Conservation (phyloP, 495 filamentous ascomycete species). For the Neurospora sp. region DNA sequence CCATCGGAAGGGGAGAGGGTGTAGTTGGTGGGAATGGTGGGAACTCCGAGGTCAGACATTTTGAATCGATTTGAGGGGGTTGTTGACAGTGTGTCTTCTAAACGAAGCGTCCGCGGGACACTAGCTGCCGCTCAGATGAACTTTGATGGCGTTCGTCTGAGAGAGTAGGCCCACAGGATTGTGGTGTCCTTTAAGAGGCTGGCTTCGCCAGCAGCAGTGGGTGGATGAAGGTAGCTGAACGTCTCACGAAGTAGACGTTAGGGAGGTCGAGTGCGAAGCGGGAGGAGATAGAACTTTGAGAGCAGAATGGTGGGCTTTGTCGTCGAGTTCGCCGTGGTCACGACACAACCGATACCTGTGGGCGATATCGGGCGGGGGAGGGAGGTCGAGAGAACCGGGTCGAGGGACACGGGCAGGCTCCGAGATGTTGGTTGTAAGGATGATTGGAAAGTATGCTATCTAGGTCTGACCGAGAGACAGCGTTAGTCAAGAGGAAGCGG, state of each 20-base stretch:
- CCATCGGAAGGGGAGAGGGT: slow-evolving; percentile 70
- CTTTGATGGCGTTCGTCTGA: slow-evolving; percentile 74
- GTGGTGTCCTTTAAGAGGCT: slow-evolving; percentile 37
- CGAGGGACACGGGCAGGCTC: slow-evolving; percentile 1
- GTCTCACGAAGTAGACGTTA: slow-evolving; percentile 61
- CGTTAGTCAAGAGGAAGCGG: slow-evolving; percentile 3
- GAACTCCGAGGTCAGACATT: slow-evolving; percentile 77
- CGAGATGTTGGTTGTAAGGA: slow-evolving; percentile 5
- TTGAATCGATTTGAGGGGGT: slow-evolving; percentile 33
- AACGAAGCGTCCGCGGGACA: slow-evolving; percentile 45
- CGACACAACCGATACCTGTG: slow-evolving; percentile 78
- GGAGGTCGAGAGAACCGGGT: slow-evolving; percentile 2
- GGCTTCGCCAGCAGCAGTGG: slow-evolving; percentile 48
- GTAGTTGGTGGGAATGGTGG: slow-evolving; percentile 65
- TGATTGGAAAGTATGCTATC: slow-evolving; percentile 60
- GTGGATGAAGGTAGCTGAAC: slow-evolving; percentile 28
- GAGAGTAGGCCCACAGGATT: slow-evolving; percentile 89
- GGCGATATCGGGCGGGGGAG: slow-evolving; percentile 54
- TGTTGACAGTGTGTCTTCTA: slow-evolving; percentile 10
- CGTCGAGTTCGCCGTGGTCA: slow-evolving; percentile 53
- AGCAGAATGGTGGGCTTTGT: slow-evolving; percentile 73
- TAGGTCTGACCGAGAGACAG: slow-evolving; percentile 48
- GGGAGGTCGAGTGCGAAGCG: slow-evolving; percentile 75
- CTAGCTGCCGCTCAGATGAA: slow-evolving; percentile 82
- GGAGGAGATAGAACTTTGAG: slow-evolving; percentile 66